Conservation (phyloP, 768 basidiomycete species). For the Trametes gibbosa region DNA sequence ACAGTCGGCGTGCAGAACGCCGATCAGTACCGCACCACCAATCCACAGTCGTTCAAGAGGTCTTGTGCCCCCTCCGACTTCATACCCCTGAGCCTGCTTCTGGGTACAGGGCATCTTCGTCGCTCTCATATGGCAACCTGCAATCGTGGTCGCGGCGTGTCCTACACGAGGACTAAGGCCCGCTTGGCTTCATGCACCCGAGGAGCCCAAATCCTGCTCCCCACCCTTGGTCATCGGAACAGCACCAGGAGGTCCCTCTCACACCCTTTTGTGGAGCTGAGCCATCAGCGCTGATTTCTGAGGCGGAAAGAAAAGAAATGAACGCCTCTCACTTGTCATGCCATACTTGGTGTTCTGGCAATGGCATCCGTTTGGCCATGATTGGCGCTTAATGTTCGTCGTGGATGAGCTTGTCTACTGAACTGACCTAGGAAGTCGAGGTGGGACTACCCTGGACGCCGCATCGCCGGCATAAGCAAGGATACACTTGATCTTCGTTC, state of each 20-base stretch:
- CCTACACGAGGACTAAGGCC: conserved; percentile 12
- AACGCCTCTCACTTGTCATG: conserved; percentile 8
- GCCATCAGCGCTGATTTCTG: conserved; percentile 4
- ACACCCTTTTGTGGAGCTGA: background rate
- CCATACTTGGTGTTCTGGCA: background rate
- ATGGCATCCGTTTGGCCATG: background rate
- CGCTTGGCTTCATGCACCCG: conserved; percentile 8
- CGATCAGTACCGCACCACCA: background rate
- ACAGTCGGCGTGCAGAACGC: background rate
- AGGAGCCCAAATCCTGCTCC: background rate
- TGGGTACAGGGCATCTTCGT: conserved; percentile 3
- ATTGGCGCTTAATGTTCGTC: background rate
- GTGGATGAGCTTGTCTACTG: background rate
- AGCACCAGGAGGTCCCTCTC: background rate
- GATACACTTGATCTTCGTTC: too few species aligned
- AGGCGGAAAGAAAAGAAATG: background rate
- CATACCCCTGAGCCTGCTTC: background rate
- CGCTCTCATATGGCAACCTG: background rate
- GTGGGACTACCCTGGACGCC: too few species aligned
- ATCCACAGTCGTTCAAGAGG: background rate
- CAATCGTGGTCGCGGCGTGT: conserved; percentile 7
- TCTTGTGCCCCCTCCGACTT: conserved; percentile 10
- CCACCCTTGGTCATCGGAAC: background rate
- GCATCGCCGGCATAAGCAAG: too few species aligned
- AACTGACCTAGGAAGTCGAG: background rate